Base-by-base conservation (phyloP, 139 green algal species). In the Volvox reticuliferus region DNA sequence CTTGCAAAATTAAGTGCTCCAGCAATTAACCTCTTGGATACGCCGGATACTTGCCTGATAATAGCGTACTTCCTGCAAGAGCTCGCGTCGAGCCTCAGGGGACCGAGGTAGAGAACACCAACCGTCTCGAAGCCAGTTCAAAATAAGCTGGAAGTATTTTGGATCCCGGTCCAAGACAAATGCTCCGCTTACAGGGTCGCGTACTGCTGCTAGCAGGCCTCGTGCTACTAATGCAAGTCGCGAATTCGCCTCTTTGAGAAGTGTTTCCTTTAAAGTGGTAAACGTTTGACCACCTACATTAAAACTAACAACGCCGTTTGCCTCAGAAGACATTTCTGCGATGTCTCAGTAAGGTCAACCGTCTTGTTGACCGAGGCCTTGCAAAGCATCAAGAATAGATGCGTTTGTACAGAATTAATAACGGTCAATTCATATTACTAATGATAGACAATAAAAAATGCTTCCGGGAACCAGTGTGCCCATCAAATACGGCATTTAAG, bases 61-160 rank as follows among this genome's bases (percentile, higher is more conserved):
- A 44, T 88, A 94, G 18, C 92, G 88, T 0, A 93, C 92, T 82
- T 96, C 94, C 37, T 94, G 88, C 63, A 93, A 50, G 33, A 96
- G 80, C 87, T 96, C 93, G 20, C 81, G 65, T 33, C 82, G 88
- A 33, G 92, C 92, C 30, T 86, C 67, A 12, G 67, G 3, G 12
- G 65, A 79, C 0, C 36, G 2, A 6, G 94, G 94, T 21, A 96
- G 44, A 20, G 86, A 26, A 21, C 65, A 79, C 69, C 81, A 89
- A 5, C 94, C 93, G 81, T 96, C 94, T 12, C 94, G 80, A 35
- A 95, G 89, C 36, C 77, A 96, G 82, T 96, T 96, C 16, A 96
- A 87, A 16, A 95, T 88, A 2, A 90, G 19, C 1, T 88, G 78
- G 50, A 96, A 91, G 24, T 91, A 76, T 17, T 91, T 91, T 32